Evolutionary conservation across 1,139 yeast genomes (phyloP).

Genomic region (Oligophagozyma castellii): DNA sequence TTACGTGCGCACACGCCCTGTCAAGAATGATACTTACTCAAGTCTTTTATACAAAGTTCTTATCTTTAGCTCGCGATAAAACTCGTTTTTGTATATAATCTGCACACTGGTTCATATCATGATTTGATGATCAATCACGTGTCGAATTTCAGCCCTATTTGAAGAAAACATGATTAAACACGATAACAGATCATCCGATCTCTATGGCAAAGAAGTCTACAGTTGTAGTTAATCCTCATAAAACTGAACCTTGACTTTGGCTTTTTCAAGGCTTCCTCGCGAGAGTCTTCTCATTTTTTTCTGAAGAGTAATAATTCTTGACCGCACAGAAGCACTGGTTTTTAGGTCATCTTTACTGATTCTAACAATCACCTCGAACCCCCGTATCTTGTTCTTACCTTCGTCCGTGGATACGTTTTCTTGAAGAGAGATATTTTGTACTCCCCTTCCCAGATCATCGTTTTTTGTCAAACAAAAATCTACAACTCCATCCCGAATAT

Average conservation of each 20-base stretch:
- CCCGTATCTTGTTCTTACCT: conserved; percentile 14
- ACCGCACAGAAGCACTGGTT: conserved; percentile 41
- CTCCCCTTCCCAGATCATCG: conserved; percentile 1
- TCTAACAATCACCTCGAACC: conserved; percentile 32
- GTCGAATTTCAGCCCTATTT: too few species aligned
- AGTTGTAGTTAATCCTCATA: conserved; percentile 3
- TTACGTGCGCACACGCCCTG: too few species aligned
- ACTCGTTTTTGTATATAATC: too few species aligned
- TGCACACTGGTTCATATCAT: too few species aligned
- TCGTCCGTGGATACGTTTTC: conserved; percentile 13
- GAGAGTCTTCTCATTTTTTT: conserved; percentile 38
- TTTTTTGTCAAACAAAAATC: conserved; percentile 24
- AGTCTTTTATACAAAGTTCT: too few species aligned
- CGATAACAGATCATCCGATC: too few species aligned
- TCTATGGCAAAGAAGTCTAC: too few species aligned
- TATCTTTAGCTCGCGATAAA: too few species aligned
- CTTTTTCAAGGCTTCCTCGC: conserved; percentile 31
- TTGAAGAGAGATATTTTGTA: background rate
- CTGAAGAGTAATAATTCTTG: conserved; percentile 37
- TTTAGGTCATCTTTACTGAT: conserved; percentile 38
- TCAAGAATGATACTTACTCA: too few species aligned
- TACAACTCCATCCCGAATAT: conserved; percentile 43
- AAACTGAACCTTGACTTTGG: conserved; percentile 28
- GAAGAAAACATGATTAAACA: too few species aligned
- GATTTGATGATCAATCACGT: too few species aligned